A percentile compares a stretch with the other conserved stretches of the same genome.
These are phyloP conservation scores for Coprinellus micaceus DNA, from an alignment of 768 basidiomycete species.

Conservation along the genomic window DNA sequence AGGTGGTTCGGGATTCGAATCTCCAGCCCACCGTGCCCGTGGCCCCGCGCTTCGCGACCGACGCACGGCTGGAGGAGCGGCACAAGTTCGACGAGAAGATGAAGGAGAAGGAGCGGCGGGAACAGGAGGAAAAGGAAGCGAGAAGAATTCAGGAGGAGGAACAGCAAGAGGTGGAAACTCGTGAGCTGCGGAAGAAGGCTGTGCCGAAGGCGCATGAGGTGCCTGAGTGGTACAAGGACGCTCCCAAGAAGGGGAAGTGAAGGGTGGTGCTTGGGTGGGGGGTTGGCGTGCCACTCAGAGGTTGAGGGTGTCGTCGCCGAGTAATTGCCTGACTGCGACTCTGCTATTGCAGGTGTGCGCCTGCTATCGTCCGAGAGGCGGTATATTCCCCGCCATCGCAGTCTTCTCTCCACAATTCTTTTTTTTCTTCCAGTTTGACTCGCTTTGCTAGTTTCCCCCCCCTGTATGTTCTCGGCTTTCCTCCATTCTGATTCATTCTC, in stretches of 20 bases:
- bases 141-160: conserved; percentile 42
- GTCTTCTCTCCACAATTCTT: background rate
- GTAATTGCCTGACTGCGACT: too few species aligned
- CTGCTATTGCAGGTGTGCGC: too few species aligned
- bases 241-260: conserved; percentile 51
- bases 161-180: conserved; percentile 58
- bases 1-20: conserved; percentile 19
- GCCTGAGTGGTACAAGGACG: conserved; percentile 74
- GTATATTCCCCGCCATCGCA: background rate
- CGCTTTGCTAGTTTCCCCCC: too few species aligned
- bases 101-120: conserved; percentile 52
- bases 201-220: conserved; percentile 68
- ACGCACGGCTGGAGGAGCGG: conserved; percentile 56
- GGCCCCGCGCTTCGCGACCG: conserved; percentile 49
- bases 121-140: conserved; percentile 40
- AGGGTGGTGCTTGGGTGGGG: conserved; percentile 5
- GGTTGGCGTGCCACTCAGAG: background rate
- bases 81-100: conserved; percentile 60
- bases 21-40: conserved; percentile 43
- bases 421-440: too few species aligned
- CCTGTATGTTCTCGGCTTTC: too few species aligned
- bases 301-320: background rate
- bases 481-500: too few species aligned
- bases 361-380: background rate
- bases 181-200: conserved; percentile 57